Base-by-base conservation (phyloP, 1,284 basidiomycete genomes). In the Entoloma clypeatum region DNA sequence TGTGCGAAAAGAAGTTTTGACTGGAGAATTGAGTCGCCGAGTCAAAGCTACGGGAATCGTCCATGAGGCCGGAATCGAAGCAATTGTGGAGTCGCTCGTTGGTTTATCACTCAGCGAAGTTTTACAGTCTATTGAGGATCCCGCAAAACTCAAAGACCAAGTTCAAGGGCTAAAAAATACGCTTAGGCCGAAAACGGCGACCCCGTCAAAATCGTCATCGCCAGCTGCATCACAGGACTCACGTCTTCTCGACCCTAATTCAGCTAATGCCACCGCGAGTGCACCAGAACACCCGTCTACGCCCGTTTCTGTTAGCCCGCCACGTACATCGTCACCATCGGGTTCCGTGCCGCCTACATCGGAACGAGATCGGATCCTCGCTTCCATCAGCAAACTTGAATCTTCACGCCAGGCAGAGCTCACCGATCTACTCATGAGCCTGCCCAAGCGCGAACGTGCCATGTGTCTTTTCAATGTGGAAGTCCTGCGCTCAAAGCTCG, bases 401-500 rank as follows among this genome's bases (percentile, higher is more conserved):
- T 66, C 74, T 9, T 49, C 62, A 0, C 71, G 72, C 40, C 75
- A 79, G 31, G 60, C 56, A 4, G 80, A 87, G 48, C 71, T 92
- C 39, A 81, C 84, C 0, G 87, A 88, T 36, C 69, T 94, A 39
- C 65, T 94, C 24, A 86, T 91, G 76, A 81, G 80, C 49, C 69
- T 95, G 17, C 82, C 86, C 3, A 93, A 92, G 64, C 80, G 87
- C 50, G 92, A 95, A 52, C 79, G 90, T 3, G 90, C 89, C 0
- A 74, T 94, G 77, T 92, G 88, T 62, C 69, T 94, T 29, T 94
- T 94, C 72, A 94, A 92, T 52, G 71, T 73, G 7, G 89, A 93
- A 50, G 75, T 89, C 26, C 70, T 94, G 23, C 74, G 79, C 39
- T 70, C 69, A 16, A 94, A 94, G 63, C 71, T 94, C 9, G 76